Evolutionary conservation across 148 eudicot genomes (phyloP), one percentile per base, ranked within the genome.

Genomic region (Arctostaphylos glauca): DNA sequence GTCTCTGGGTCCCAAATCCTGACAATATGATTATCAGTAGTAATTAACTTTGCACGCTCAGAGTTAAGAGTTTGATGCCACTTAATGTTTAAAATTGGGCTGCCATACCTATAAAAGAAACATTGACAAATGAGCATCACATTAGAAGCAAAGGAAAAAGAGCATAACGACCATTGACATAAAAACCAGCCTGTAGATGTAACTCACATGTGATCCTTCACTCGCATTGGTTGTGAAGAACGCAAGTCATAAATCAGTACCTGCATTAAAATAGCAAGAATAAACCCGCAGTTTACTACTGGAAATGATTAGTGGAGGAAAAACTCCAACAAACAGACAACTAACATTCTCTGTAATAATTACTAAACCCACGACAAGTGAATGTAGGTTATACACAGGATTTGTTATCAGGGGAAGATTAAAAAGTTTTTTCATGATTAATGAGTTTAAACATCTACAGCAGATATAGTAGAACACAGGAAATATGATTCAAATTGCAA

Each of bases 1-100:
- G 99, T 92, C 31, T 93, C 94, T 76, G 98, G 98, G 90, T 96
- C 98, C 99, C 98, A 96, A 79, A 96, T 86, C 86, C 98, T 88
- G 85, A 94, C 98, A 80, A 93, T 87, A 74, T 94, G 97, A 70
- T 86, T 86, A 83, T 96, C 99, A 43, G 93, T 87, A 46, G 95
- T 92, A 74, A 96, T 89, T 54, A 96, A 73, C 88, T 94, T 96
- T 55, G 90, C 85, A 59, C 84, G 73, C 83, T 92, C 89, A 6
- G 97, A 87, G 87, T 96, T 94, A 19, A 92, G 88, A 78, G 97
- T 92, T 68, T 79, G 91, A 88, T 96, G 98, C 98, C 97, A 96
- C 86, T 91, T 96, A 41, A 96, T 94, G 84, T 90, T 92, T 77
- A 94, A 78, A 80, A 96, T 94, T 44, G 92, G 94, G 87, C 94